phyloP scores from a whole-genome alignment of 108 stramenopile species.

The Nitzschia inconspicua region DNA sequence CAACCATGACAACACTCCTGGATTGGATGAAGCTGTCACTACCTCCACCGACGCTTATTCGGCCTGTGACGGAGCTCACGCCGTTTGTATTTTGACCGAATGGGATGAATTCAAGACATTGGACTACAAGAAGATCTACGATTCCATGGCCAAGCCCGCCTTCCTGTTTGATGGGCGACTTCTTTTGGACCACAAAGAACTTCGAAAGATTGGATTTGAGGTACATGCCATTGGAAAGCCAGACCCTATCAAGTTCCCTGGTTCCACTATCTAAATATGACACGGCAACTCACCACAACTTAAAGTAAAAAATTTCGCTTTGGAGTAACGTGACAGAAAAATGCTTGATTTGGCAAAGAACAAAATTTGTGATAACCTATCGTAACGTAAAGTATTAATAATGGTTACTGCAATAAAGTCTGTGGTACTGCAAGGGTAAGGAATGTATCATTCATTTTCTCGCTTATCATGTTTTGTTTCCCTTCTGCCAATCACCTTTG shows the following conservation, averaged over 20 bases:
- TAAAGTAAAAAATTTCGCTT: too few species aligned
- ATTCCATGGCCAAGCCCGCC: slow-evolving; percentile 96
- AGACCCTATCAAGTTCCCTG: slow-evolving; percentile 76
- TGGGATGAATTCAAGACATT: slow-evolving; percentile 99
- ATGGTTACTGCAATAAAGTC: too few species aligned
- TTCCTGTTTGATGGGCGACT: slow-evolving; percentile 99
- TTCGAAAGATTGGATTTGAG: slow-evolving; percentile 97
- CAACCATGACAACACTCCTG: slow-evolving; percentile 78
- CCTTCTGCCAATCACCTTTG: too few species aligned
- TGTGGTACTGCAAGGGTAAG: too few species aligned
- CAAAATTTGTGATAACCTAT: too few species aligned
- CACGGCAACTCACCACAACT: too few species aligned
- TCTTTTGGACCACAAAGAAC: slow-evolving; percentile 82
- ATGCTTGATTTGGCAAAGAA: too few species aligned
- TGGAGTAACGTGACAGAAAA: too few species aligned
- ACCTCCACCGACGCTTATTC: slow-evolving; percentile 86
- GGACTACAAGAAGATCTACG: slow-evolving; percentile 90
- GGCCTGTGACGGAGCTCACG: slow-evolving; percentile 95
- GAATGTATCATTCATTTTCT: too few species aligned
- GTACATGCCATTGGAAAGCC: slow-evolving; percentile 96
- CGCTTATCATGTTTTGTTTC: too few species aligned
- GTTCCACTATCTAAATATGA: slow-evolving; percentile 13
- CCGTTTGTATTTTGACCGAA: slow-evolving; percentile 95
- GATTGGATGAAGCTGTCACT: slow-evolving; percentile 71
- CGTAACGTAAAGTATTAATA: too few species aligned